Evolutionary conservation across 495 filamentous ascomycete genomes (phyloP).

Genomic region (Hypoxylon fragiforme): DNA sequence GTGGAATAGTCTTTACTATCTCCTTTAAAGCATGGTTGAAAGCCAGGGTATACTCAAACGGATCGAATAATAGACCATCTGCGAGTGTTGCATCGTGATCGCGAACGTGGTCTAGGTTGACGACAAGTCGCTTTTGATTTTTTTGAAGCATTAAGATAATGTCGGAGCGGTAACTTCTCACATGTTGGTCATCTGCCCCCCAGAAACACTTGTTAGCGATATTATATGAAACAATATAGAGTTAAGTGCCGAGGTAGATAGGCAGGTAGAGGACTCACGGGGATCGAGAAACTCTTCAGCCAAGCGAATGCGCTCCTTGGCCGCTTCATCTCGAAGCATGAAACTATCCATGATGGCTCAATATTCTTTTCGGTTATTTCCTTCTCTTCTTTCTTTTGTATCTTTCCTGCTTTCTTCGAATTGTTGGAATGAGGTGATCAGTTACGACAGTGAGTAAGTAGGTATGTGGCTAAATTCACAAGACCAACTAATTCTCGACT

Average conservation of each 20-base stretch:
- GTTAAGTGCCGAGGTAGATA: neutral
- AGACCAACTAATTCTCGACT: too few species aligned
- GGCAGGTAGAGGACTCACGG: constrained; percentile 53
- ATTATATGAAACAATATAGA: neutral
- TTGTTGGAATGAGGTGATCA: too few species aligned
- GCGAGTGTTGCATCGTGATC: constrained; percentile 86
- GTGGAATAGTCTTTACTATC: constrained; percentile 75
- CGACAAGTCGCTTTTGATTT: constrained; percentile 72
- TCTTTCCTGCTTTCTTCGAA: too few species aligned
- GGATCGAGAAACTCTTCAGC: constrained; percentile 87
- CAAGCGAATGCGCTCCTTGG: constrained; percentile 75
- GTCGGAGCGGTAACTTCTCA: constrained; percentile 80
- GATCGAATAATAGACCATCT: constrained; percentile 81
- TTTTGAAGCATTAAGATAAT: constrained; percentile 93
- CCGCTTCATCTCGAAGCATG: constrained; percentile 79
- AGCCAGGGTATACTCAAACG: constrained; percentile 84
- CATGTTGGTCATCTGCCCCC: constrained; percentile 54
- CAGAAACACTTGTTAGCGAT: constrained; percentile 23
- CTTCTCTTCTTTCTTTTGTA: too few species aligned
- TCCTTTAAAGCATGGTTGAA: constrained; percentile 90
- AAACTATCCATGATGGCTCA: constrained; percentile 65
- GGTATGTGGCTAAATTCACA: too few species aligned
- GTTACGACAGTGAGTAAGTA: too few species aligned
- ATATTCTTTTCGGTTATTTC: neutral
- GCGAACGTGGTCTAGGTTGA: constrained; percentile 94